These are phyloP conservation scores for Thielaviopsis populi DNA, from an alignment of 2,329 filamentous ascomycete species.

Conservation along the genomic window DNA sequence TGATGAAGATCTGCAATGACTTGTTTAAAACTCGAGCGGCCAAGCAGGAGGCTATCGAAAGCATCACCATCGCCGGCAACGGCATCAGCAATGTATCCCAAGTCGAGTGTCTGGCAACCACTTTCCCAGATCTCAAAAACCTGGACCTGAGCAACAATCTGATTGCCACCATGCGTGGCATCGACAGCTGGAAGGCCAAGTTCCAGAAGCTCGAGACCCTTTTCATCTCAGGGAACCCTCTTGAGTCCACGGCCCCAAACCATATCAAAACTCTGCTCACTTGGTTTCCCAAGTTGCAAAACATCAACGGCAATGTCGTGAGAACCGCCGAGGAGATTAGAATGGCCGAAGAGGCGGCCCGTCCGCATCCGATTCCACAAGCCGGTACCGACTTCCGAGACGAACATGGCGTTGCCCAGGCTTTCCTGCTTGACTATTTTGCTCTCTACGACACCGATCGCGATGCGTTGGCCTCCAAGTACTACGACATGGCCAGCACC, in stretches of 20 bases:
- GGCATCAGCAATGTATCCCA: conserved; percentile 55
- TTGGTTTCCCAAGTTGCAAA: conserved; percentile 71
- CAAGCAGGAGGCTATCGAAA: conserved; percentile 64
- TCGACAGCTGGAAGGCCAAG: conserved; percentile 64
- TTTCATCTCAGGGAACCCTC: conserved; percentile 61
- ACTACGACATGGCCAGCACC: conserved; percentile 61
- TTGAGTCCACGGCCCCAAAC: conserved; percentile 43
- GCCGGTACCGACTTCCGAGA: conserved; percentile 57
- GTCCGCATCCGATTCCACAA: conserved; percentile 46
- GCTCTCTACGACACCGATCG: conserved; percentile 59
- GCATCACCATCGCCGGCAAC: conserved; percentile 71
- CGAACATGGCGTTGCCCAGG: conserved; percentile 56
- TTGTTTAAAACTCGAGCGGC: conserved; percentile 57
- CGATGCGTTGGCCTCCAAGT: conserved; percentile 42
- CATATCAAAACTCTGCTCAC: conserved; percentile 55
- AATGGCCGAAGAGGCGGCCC: conserved; percentile 33
- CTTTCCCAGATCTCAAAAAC: conserved; percentile 74
- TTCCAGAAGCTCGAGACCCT: conserved; percentile 70
- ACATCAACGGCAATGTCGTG: conserved; percentile 60
- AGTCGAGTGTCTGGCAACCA: conserved; percentile 60
- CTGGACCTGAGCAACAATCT: conserved; percentile 79
- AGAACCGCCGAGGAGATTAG: conserved; percentile 57
- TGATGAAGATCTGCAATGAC: conserved; percentile 74
- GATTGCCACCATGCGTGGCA: conserved; percentile 49
- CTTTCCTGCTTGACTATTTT: conserved; percentile 62